Evolutionary conservation across 2,329 filamentous ascomycete genomes (phyloP).

Genomic region (Drechslerella dactyloides): DNA sequence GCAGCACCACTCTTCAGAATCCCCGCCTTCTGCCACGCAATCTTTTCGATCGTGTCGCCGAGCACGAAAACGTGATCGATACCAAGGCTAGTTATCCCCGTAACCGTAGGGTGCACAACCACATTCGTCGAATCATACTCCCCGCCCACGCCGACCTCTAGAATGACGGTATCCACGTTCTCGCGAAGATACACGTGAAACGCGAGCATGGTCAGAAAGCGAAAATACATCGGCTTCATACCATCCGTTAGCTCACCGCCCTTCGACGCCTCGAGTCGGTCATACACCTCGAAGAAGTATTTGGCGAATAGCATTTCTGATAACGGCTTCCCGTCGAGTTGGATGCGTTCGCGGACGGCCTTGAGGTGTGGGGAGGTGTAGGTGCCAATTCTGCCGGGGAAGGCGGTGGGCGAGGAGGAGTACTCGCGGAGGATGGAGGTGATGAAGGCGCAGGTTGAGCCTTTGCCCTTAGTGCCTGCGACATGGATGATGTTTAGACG

Average conservation of each 20-base stretch:
- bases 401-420: constrained; percentile 56
- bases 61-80: constrained; percentile 85
- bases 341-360: constrained; percentile 71
- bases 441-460: constrained; percentile 82
- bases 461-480: constrained; percentile 93
- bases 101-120: constrained; percentile 71
- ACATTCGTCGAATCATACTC: constrained; percentile 94
- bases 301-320: constrained; percentile 67
- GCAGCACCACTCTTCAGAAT: constrained; percentile 74
- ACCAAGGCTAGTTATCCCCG: constrained; percentile 78
- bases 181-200: constrained; percentile 81
- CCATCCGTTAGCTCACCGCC: constrained; percentile 63
- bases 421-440: constrained; percentile 77
- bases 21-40: constrained; percentile 91
- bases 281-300: constrained; percentile 74
- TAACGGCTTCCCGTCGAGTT: constrained; percentile 67
- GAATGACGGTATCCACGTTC: constrained; percentile 76
- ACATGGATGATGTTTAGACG: constrained; percentile 75
- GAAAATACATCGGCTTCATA: constrained; percentile 88
- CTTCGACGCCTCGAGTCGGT: constrained; percentile 65
- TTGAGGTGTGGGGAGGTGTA: constrained; percentile 75
- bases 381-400: constrained; percentile 65
- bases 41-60: constrained; percentile 77
- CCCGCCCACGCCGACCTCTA: constrained; percentile 94
- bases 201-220: constrained; percentile 86